phyloP scores from a whole-genome alignment of 164 flowering plant species.

The Magnolia changhungtana region DNA sequence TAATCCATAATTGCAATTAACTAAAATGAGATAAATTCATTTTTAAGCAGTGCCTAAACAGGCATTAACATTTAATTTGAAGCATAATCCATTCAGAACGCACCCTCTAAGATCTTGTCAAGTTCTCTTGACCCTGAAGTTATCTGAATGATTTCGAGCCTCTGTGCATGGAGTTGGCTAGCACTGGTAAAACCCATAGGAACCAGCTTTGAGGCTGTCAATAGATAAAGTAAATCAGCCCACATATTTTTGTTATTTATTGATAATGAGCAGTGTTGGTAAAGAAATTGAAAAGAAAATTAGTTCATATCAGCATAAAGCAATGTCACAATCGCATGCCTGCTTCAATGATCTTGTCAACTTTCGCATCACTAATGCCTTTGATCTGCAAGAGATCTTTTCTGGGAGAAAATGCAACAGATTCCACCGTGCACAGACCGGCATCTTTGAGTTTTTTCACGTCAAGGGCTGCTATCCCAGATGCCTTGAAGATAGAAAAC shows the following conservation, averaged over 20 bases:
- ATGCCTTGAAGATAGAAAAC: constrained; percentile 37
- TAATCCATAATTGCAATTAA: no score
- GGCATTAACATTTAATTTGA: neutral
- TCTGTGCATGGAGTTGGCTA: constrained; percentile 83
- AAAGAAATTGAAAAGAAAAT: neutral
- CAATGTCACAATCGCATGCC: constrained; percentile 28
- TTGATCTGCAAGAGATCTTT: constrained; percentile 90
- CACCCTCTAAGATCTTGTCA: constrained; percentile 86
- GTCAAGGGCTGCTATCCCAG: constrained; percentile 84
- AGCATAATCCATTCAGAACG: neutral
- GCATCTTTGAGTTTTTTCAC: constrained; percentile 97
- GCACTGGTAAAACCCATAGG: constrained; percentile 97
- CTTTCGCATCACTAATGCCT: constrained; percentile 96
- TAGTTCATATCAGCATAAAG: neutral
- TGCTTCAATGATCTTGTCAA: constrained; percentile 91
- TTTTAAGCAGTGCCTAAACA: neutral
- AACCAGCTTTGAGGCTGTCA: constrained; percentile 76
- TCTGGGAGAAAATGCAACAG: constrained; percentile 84
- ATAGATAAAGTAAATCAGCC: neutral
- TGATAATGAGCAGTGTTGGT: no score
- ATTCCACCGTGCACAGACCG: constrained; percentile 83
- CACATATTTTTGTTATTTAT: neutral
- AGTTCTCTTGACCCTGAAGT: constrained; percentile 93
- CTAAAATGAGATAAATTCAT: no score
- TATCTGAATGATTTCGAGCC: constrained; percentile 85